These are phyloP conservation scores for Fusarium metavorans DNA, from an alignment of 2,329 filamentous ascomycete genomes.

Conservation along the genomic window DNA sequence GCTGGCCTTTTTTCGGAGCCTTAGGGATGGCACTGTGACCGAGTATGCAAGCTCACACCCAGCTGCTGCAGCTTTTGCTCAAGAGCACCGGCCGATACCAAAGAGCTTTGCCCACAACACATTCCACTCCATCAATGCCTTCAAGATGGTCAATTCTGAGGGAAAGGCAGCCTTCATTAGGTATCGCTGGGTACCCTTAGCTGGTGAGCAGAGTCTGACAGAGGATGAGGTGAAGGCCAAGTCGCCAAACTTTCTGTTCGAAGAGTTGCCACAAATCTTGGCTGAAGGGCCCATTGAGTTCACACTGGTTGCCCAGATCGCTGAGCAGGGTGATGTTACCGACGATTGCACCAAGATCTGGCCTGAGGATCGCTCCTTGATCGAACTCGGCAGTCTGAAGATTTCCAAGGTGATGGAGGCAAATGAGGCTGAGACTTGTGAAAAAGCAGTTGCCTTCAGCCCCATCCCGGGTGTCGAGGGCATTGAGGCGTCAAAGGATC, in stretches of 20 bases:
- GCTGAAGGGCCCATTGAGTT: neutral
- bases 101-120: neutral
- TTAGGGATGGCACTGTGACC: neutral
- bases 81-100: neutral
- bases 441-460: neutral
- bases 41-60: neutral
- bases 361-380: neutral
- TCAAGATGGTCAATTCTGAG: neutral
- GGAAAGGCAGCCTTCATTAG: neutral
- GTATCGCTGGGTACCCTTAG: neutral
- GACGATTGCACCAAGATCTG: neutral
- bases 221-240: neutral
- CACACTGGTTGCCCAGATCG: neutral
- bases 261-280: neutral
- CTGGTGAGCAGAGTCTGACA: neutral
- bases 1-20: neutral
- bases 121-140: neutral
- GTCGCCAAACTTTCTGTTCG: neutral
- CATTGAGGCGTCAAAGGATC: neutral
- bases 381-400: neutral
- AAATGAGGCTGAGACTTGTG: neutral
- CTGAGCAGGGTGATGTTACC: neutral
- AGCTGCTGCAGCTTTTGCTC: neutral
- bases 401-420: neutral
- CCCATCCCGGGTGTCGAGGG: neutral